Evolutionary conservation across 2,329 filamentous ascomycete genomes (phyloP).

Genomic region (Colletotrichum shisoi): DNA sequence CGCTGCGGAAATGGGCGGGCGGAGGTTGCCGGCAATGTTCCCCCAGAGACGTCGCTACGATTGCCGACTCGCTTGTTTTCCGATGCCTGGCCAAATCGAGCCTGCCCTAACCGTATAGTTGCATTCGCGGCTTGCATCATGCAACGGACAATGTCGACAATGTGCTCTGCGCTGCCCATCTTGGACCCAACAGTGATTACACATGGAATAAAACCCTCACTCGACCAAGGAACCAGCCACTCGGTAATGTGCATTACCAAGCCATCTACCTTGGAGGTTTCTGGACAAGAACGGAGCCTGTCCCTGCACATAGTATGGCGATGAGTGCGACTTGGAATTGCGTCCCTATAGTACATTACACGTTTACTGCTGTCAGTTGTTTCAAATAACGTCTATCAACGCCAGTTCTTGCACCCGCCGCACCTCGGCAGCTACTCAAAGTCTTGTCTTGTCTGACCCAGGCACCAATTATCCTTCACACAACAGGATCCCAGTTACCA

Average conservation of each 20-base stretch:
- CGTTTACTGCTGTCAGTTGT: too few relatives aligned
- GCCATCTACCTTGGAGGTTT: background rate
- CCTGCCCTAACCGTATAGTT: background rate
- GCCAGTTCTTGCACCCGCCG: too few relatives aligned
- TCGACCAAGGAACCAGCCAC: background rate
- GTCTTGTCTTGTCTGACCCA: too few relatives aligned
- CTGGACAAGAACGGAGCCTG: background rate
- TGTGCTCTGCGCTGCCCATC: background rate
- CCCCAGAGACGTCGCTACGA: background rate
- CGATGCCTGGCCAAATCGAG: background rate
- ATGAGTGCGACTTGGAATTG: background rate
- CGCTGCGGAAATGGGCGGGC: background rate
- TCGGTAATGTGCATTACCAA: background rate
- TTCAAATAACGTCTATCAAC: background rate
- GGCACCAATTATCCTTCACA: constrained; percentile 37
- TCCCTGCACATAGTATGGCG: background rate
- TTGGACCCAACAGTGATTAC: background rate
- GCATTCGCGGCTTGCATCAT: background rate
- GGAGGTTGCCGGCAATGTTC: background rate
- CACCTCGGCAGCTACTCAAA: background rate
- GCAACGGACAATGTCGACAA: background rate
- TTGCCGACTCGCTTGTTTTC: background rate
- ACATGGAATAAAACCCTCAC: background rate
- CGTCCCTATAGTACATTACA: background rate
- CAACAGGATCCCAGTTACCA: constrained; percentile 52